phyloP scores from a whole-genome alignment of 176 grass and related monocot genomes.

The barley (Hordeum vulgare) region MorexV3_pseudomolecules_assembly NC_058522.1:531512785-531513284 shows the following conservation, averaged over 20 bases:
- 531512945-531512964: conserved; percentile 76
- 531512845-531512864: conserved; percentile 98
- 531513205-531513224: conserved; percentile 88
- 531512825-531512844: conserved; percentile 76
- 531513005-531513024: conserved; percentile 67
- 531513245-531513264: conserved; percentile 75
- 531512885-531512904: conserved; percentile 81
- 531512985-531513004: conserved; percentile 88
- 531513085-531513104: conserved; percentile 66
- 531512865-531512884: conserved; percentile 51
- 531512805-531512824: conserved; percentile 92
- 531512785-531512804: conserved; percentile 54
- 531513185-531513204: conserved; percentile 92
- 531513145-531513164: conserved; percentile 50
- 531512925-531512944: conserved; percentile 81
- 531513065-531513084: conserved; percentile 95
- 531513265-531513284: conserved; percentile 69
- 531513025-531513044: conserved; percentile 93
- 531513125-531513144: conserved; percentile 65
- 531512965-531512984: conserved; percentile 75
- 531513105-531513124: conserved; percentile 78
- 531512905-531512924: conserved; percentile 83
- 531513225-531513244: conserved; percentile 69
- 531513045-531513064: conserved; percentile 94
- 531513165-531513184: conserved; percentile 67